Evolutionary conservation across 1,284 basidiomycete species (phyloP).

Genomic region (Microbotryomycetes sp.): DNA sequence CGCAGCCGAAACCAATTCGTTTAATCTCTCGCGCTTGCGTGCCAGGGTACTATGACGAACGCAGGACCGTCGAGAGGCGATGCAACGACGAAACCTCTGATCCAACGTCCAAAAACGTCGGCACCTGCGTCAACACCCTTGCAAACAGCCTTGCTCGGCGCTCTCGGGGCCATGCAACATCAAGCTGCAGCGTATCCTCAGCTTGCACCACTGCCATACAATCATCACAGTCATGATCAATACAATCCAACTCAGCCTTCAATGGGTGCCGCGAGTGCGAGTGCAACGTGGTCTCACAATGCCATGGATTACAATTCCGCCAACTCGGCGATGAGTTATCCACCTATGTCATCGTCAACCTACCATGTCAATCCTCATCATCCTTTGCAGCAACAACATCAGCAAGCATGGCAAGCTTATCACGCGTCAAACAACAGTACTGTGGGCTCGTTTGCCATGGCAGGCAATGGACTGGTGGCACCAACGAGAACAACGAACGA

Average conservation of each 20-base stretch:
- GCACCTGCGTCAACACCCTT: not conserved
- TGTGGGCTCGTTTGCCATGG: too few species aligned
- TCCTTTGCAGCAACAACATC: not conserved
- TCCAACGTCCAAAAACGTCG: not conserved
- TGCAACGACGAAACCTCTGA: too few species aligned
- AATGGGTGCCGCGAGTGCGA: not conserved
- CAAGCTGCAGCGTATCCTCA: not conserved
- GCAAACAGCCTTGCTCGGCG: not conserved
- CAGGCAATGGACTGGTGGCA: too few species aligned
- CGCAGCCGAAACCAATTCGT: too few species aligned
- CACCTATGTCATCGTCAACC: not conserved
- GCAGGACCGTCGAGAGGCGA: too few species aligned
- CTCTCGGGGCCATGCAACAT: not conserved
- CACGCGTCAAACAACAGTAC: too few species aligned
- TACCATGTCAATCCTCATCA: too few species aligned
- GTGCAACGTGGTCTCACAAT: not conserved
- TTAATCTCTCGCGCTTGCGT: too few species aligned
- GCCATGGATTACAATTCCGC: not conserved
- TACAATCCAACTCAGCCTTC: too few species aligned
- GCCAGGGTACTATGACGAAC: too few species aligned
- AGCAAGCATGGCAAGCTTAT: not conserved
- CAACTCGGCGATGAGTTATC: not conserved
- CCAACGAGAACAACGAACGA: conserved; percentile 47
- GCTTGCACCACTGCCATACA: too few species aligned
- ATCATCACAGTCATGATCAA: too few species aligned